These are phyloP conservation scores for Phytophthora ramorum DNA, from an alignment of 352 stramenopile species.

Conservation along the genomic window DNA sequence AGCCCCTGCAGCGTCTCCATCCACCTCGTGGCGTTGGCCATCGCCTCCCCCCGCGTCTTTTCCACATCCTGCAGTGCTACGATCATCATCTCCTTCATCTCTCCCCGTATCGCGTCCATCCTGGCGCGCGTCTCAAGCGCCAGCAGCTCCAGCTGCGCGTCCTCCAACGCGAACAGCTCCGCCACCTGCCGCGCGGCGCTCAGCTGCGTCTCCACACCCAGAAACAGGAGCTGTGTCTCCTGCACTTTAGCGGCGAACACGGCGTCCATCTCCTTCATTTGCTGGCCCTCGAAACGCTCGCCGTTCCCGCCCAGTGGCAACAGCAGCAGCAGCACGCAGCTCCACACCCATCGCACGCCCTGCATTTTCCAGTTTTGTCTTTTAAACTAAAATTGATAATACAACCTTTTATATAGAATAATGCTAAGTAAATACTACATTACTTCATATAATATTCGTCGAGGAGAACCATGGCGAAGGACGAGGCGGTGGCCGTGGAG, in stretches of 20 bases:
- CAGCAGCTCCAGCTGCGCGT: slow-evolving; percentile 29
- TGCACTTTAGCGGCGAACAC: slow-evolving; percentile 6
- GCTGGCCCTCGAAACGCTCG: neutral
- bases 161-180: slow-evolving; percentile 33
- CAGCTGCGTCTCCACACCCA: slow-evolving; percentile 32
- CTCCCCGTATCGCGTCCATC: slow-evolving; percentile 15
- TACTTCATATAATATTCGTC: neutral
- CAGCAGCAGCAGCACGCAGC: slow-evolving; percentile 16
- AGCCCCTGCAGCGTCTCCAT: slow-evolving; percentile 27
- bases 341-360: neutral
- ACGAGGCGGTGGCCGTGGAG: slow-evolving; percentile 25
- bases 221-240: slow-evolving; percentile 23
- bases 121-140: slow-evolving; percentile 26
- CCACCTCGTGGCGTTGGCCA: slow-evolving; percentile 29
- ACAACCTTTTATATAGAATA: neutral
- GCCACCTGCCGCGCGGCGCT: slow-evolving; percentile 17
- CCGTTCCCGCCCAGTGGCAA: slow-evolving; percentile 1
- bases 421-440: neutral
- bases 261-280: slow-evolving; percentile 3
- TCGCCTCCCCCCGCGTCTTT: neutral
- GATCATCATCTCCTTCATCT: slow-evolving; percentile 20
- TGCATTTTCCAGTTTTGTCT: neutral
- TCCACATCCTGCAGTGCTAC: slow-evolving; percentile 20
- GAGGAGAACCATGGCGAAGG: slow-evolving; percentile 30
- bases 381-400: no score